phyloP scores from a whole-genome alignment of 352 stramenopile genomes.

The Phytopythium kandeliae region DNA sequence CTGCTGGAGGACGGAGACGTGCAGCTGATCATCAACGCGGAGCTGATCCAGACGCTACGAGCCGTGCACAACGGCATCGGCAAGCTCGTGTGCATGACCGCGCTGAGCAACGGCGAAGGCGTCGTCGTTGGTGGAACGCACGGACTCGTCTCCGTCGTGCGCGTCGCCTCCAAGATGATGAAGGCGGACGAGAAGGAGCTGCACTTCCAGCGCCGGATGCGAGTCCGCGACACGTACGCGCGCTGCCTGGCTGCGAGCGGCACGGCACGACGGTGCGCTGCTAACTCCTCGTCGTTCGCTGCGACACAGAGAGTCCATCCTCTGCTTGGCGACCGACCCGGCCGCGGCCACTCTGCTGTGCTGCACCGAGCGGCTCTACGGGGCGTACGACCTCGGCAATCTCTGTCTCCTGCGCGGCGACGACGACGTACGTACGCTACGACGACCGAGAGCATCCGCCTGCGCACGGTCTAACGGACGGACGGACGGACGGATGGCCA shows the following conservation, averaged over 20 bases:
- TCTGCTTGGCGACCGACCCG: conserved; percentile 38
- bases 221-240: conserved; percentile 38
- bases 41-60: conserved; percentile 63
- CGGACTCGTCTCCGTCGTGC: conserved; percentile 54
- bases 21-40: conserved; percentile 68
- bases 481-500: too few species aligned
- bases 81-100: conserved; percentile 28
- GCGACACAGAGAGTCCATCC: conserved; percentile 31
- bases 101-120: conserved; percentile 39
- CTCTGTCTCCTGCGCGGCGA: conserved; percentile 57
- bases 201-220: conserved; percentile 59
- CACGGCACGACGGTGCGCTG: conserved; percentile 29
- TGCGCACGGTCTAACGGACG: neutral
- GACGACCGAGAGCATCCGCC: neutral
- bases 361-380: conserved; percentile 53
- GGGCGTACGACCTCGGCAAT: conserved; percentile 68
- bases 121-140: conserved; percentile 55
- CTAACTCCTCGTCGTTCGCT: neutral
- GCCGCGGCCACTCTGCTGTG: conserved; percentile 47
- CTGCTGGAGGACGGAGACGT: conserved; percentile 69
- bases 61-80: conserved; percentile 43
- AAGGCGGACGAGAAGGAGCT: conserved; percentile 58
- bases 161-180: conserved; percentile 48
- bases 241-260: too few species aligned
- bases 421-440: conserved; percentile 33